phyloP scores from a whole-genome alignment of 352 stramenopile species.

The Globisporangium barbulae region DNA sequence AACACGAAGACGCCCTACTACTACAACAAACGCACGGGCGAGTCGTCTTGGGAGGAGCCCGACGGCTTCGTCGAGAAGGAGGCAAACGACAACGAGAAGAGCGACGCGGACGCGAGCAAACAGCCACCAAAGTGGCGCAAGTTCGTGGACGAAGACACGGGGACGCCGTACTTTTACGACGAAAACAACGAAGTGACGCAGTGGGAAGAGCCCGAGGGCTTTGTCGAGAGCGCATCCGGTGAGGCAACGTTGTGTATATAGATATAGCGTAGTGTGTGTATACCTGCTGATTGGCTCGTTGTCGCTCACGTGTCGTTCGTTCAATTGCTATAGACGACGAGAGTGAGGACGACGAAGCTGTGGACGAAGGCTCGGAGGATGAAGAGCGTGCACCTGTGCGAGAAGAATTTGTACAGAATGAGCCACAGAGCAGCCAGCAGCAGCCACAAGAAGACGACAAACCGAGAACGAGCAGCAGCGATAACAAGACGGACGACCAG shows the following conservation, averaged over 20 bases:
- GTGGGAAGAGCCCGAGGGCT: conserved; percentile 67
- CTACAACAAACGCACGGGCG: conserved; percentile 65
- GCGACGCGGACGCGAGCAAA: conserved; percentile 12
- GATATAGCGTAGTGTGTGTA: neutral
- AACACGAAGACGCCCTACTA: conserved; percentile 61
- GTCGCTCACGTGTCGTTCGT: neutral
- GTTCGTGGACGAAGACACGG: conserved; percentile 59
- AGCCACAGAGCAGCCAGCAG: neutral
- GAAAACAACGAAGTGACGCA: conserved; percentile 62
- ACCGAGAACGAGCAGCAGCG: neutral
- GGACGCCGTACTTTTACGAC: conserved; percentile 73
- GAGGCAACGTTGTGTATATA: neutral
- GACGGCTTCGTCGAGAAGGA: conserved; percentile 28
- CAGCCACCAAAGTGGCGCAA: conserved; percentile 46
- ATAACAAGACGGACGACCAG: conserved; percentile 2
- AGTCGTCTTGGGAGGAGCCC: conserved; percentile 71
- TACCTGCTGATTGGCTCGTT: neutral
- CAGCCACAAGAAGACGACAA: conserved; percentile 2
- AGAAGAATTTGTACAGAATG: neutral
- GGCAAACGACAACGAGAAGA: conserved; percentile 3
- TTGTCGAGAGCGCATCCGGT: conserved; percentile 27
- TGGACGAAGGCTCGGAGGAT: conserved; percentile 25
- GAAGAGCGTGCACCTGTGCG: conserved; percentile 10
- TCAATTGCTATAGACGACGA: conserved; percentile 8
- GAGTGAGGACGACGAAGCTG: conserved; percentile 15